phyloP scores from a whole-genome alignment of 768 basidiomycete genomes.

The Podaxis sp. region DNA sequence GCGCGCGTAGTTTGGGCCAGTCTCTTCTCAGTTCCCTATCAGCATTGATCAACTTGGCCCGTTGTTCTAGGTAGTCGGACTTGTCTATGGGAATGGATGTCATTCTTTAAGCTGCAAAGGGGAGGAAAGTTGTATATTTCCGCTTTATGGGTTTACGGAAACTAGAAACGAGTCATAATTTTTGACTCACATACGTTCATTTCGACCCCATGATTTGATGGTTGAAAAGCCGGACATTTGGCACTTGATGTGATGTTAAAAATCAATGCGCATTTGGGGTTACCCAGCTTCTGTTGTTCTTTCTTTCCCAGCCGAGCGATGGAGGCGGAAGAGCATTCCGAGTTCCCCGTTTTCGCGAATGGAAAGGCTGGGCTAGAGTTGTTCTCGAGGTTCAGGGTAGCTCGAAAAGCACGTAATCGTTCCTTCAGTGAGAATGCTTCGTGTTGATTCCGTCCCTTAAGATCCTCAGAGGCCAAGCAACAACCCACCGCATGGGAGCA shows the following conservation, averaged over 20 bases:
- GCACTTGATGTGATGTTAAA: background rate
- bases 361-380: too few species aligned
- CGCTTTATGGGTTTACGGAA: background rate
- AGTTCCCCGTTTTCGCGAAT: too few species aligned
- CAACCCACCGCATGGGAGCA: too few species aligned
- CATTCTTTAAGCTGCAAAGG: background rate
- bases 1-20: slow-evolving; percentile 21
- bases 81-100: background rate
- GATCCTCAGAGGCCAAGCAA: too few species aligned
- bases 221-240: background rate
- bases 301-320: background rate
- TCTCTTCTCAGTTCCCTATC: slow-evolving; percentile 58
- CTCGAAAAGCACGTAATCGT: too few species aligned
- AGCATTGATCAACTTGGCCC: slow-evolving; percentile 34
- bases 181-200: background rate
- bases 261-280: background rate
- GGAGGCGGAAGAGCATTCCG: too few species aligned
- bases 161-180: background rate
- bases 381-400: too few species aligned
- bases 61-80: slow-evolving; percentile 27
- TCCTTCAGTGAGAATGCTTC: too few species aligned
- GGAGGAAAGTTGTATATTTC: background rate
- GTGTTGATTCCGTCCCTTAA: too few species aligned
- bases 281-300: background rate
- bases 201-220: background rate